These are phyloP conservation scores for Apiospora pterosperma DNA, from an alignment of 2,329 filamentous ascomycete species.

Conservation along the genomic window DNA sequence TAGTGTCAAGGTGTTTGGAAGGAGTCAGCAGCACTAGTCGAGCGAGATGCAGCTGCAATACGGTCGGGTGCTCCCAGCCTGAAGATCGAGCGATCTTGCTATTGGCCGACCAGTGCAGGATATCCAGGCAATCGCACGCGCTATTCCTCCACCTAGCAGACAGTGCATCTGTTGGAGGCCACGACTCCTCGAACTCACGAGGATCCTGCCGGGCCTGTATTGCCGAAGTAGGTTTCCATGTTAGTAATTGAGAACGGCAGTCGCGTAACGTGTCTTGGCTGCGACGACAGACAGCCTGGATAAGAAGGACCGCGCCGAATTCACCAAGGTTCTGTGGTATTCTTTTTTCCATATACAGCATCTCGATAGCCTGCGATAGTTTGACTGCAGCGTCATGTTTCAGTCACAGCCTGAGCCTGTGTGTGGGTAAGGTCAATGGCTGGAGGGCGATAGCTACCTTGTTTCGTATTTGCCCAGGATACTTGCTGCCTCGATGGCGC, in stretches of 20 bases:
- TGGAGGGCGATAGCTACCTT: not conserved
- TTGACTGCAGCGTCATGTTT: not conserved
- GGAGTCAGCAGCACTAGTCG: not conserved
- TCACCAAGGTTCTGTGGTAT: not conserved
- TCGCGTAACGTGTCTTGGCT: not conserved
- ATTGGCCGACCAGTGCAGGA: slow-evolving; percentile 1
- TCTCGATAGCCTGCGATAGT: not conserved
- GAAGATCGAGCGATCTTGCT: not conserved
- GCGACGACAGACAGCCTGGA: not conserved
- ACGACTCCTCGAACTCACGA: not conserved
- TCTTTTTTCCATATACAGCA: not conserved
- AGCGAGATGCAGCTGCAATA: not conserved
- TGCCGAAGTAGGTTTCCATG: not conserved
- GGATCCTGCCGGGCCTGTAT: not conserved
- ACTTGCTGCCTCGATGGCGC: not conserved
- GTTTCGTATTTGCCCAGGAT: not conserved
- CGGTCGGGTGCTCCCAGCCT: not conserved
- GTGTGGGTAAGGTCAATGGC: not conserved
- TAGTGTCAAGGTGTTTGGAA: not conserved
- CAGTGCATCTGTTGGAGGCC: not conserved
- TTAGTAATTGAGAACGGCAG: not conserved
- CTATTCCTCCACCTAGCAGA: not conserved
- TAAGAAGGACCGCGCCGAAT: not conserved
- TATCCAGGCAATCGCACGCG: slow-evolving; percentile 2
- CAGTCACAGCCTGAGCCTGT: not conserved